Conservation (phyloP, 306 rosid genomes). For the Gleditsia sinensis region DNA sequence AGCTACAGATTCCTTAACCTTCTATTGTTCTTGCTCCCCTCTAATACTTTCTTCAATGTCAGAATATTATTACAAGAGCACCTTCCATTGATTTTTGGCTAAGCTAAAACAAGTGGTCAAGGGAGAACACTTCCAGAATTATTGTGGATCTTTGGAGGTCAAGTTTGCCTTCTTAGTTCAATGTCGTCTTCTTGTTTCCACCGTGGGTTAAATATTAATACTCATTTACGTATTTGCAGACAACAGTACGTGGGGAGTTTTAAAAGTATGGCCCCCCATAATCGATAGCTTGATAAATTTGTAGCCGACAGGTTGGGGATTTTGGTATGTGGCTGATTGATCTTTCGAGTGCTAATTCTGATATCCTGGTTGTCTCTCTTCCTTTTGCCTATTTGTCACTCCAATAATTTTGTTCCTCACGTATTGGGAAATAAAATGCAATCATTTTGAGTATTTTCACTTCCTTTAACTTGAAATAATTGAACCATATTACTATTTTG, state of each 20-base stretch:
- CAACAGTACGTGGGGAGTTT: constrained; percentile 59
- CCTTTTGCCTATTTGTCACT: neutral
- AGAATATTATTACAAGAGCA: too few relatives aligned
- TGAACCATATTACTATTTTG: neutral
- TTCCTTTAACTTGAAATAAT: neutral
- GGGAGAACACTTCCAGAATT: too few relatives aligned
- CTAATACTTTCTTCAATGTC: too few relatives aligned
- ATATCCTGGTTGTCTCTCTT: constrained; percentile 19
- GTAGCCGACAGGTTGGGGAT: neutral
- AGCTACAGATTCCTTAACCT: too few relatives aligned
- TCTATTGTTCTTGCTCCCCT: too few relatives aligned
- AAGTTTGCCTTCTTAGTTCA: too few relatives aligned
- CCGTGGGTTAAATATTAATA: too few relatives aligned
- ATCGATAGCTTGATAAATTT: neutral
- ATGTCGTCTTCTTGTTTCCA: too few relatives aligned
- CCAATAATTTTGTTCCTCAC: constrained; percentile 15
- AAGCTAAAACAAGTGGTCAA: too few relatives aligned
- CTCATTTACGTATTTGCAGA: too few relatives aligned
- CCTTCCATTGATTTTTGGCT: too few relatives aligned
- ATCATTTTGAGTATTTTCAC: neutral
- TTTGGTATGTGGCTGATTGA: neutral
- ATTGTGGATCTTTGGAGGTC: too few relatives aligned
- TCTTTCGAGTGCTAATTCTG: neutral
- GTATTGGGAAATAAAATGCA: neutral
- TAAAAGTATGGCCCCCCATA: constrained; percentile 55